Conservation (phyloP, 1,284 basidiomycete genomes). For the Ustilago trichophora region DNA sequence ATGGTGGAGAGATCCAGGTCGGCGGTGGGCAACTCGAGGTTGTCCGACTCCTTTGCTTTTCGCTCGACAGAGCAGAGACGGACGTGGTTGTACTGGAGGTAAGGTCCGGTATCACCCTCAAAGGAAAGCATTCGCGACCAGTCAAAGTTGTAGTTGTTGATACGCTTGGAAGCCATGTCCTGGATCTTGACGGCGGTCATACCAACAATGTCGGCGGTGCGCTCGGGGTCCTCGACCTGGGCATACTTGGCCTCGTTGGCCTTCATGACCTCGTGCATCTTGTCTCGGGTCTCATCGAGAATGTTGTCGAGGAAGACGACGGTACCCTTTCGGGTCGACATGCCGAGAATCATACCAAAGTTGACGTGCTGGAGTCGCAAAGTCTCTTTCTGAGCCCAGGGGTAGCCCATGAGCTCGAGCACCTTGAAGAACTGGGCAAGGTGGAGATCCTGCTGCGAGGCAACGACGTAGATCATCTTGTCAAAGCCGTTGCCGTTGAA, state of each 20-base stretch:
- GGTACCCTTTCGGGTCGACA: conserved; percentile 96
- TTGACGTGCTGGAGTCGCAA: conserved; percentile 85
- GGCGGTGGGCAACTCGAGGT: conserved; percentile 74
- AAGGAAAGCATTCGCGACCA: conserved; percentile 95
- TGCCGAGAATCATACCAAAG: conserved; percentile 90
- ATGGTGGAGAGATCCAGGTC: conserved; percentile 73
- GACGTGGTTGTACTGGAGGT: conserved; percentile 83
- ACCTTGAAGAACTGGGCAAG: conserved; percentile 94
- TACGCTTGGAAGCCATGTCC: conserved; percentile 94
- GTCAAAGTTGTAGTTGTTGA: conserved; percentile 96
- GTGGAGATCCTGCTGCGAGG: conserved; percentile 94
- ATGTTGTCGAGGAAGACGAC: conserved; percentile 96
- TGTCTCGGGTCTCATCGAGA: conserved; percentile 84
- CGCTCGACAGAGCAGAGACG: conserved; percentile 90
- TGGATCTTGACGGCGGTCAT: conserved; percentile 98
- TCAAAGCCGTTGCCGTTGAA: conserved; percentile 73
- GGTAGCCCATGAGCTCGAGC: conserved; percentile 86
- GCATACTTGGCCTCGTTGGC: conserved; percentile 93
- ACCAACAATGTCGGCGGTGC: conserved; percentile 84
- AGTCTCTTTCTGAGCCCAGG: conserved; percentile 74
- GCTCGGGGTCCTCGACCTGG: conserved; percentile 86
- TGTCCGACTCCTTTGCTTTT: conserved; percentile 81
- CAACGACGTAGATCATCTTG: conserved; percentile 97
- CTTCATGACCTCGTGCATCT: conserved; percentile 97
- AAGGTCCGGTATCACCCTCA: conserved; percentile 88